Evolutionary conservation across 371 early-diverging fungal genomes (phyloP).

Genomic region (Mortierella sp.): DNA sequence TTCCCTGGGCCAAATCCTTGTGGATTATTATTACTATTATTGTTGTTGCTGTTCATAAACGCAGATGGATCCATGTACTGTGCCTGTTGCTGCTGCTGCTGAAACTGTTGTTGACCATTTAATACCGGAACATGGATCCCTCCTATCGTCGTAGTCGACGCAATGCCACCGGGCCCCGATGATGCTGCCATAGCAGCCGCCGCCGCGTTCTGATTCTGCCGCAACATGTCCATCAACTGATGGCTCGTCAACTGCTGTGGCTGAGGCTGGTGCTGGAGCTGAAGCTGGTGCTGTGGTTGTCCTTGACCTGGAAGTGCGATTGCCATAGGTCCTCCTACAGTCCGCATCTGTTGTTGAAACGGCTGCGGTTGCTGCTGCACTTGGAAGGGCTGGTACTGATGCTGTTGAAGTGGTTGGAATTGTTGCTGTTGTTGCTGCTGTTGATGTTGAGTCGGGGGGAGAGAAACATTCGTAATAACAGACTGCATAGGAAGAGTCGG

Average conservation of each 20-base stretch:
- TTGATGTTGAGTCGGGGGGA: constrained; percentile 4
- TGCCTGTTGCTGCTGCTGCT: constrained; percentile 23
- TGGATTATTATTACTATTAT: constrained; percentile 6
- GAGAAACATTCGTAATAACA: too few species aligned
- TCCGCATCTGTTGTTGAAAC: constrained; percentile 15
- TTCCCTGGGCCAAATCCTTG: neutral
- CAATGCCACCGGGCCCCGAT: neutral
- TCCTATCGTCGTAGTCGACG: constrained; percentile 12
- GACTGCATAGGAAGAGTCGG: neutral
- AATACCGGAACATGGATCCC: constrained; percentile 25
- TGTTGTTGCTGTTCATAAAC: constrained; percentile 16
- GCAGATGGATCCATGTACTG: constrained; percentile 34
- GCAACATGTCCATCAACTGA: constrained; percentile 29
- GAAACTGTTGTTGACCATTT: constrained; percentile 17
- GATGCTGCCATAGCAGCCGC: constrained; percentile 6
- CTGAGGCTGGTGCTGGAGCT: neutral
- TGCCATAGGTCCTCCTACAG: neutral
- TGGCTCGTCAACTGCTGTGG: constrained; percentile 8
- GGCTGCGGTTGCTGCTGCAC: constrained; percentile 7
- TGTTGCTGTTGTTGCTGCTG: constrained; percentile 39
- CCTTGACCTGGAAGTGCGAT: constrained; percentile 4
- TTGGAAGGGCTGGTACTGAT: neutral
- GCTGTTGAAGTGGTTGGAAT: constrained; percentile 6
- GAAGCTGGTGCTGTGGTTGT: constrained; percentile 17
- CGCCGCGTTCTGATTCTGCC: constrained; percentile 7